Evolutionary conservation across 257 asterid genomes (phyloP), one percentile per base, ranked within the genome.

Genomic region (Ajuga chamaepitys): DNA sequence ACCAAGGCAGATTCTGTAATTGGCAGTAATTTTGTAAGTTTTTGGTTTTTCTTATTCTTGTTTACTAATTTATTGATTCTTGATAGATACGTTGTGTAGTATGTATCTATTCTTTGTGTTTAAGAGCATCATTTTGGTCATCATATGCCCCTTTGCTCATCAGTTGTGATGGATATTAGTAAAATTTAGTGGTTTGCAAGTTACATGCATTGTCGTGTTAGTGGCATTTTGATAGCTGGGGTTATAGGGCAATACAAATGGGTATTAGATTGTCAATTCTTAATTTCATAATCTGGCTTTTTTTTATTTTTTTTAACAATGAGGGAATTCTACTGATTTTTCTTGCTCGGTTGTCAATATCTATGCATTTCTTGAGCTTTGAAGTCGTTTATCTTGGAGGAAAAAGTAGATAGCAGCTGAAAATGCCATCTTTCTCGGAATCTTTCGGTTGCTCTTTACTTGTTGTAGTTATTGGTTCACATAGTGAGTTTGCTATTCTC

Each of bases 191-290:
- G 66, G 59, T 52, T 62, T 59, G 56, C 42, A 44, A 47, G 51
- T 60, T 62, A 34, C 59, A 51, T 54, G 79, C 78, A 72, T 72
- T 75, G 72, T 41, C 40, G 62, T 38, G 16, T 21, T 34, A 11
- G 13, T 64, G 40, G 14, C 67, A 44, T 64, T 68, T 32, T 53
- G 51, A 20, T 38, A 30, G 17, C 45, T 37, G 24, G 64, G 25
- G 50, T 62, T 41, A 13, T 40, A 42, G 26, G 63, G 13, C 48
- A 5, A 55, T 30, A 25, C 18, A 20, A 51, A 21, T 54, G 30
- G 48, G 57, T 10, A 44, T 30, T 42, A 16, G 59, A n/a, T 32
- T 28, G 4, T 30, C 14, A 20, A 16, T 45, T 54, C 16, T 74
- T 48, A 62, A 20, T 16, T 62, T 41, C n/a, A n/a, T n/a, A n/a